These are phyloP conservation scores for Podosphaera aphanis DNA, from an alignment of 2,329 filamentous ascomycete genomes.

Conservation along the genomic window DNA sequence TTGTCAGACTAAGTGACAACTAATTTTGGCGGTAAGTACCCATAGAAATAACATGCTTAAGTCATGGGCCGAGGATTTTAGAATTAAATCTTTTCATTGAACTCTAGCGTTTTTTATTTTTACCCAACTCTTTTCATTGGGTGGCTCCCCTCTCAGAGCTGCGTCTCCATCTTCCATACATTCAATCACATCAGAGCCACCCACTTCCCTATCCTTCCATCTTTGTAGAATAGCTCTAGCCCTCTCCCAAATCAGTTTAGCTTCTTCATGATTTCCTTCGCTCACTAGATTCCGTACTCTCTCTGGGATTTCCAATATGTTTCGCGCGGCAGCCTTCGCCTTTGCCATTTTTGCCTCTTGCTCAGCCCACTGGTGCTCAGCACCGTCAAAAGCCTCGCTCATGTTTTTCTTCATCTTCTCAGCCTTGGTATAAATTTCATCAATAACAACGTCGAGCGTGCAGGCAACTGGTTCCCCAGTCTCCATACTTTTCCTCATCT, in stretches of 20 bases:
- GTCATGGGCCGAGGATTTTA: not conserved
- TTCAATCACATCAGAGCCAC: constrained; percentile 13
- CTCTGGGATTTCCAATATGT: constrained; percentile 11
- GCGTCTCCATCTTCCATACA: constrained; percentile 17
- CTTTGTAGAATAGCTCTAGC: constrained; percentile 10
- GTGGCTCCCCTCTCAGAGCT: constrained; percentile 12
- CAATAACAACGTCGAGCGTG: not conserved
- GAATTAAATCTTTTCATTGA: not conserved
- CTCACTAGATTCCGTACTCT: constrained; percentile 32
- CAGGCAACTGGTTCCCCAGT: not conserved
- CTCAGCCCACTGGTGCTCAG: constrained; percentile 54
- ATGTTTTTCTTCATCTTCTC: constrained; percentile 17
- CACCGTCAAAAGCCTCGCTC: constrained; percentile 37
- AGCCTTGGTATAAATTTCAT: constrained; percentile 1
- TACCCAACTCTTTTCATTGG: constrained; percentile 29
- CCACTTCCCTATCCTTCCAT: constrained; percentile 16
- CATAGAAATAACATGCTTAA: no score
- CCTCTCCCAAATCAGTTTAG: constrained; percentile 22
- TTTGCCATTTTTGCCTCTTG: constrained; percentile 11
- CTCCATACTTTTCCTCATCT: constrained; percentile 61
- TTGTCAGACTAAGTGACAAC: constrained; percentile 22
- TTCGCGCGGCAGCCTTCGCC: constrained; percentile 3
- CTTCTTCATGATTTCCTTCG: constrained; percentile 38
- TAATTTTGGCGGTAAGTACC: not conserved
- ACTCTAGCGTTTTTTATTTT: constrained; percentile 25